Base-by-base conservation (phyloP, 176 grass and related monocot species). In the Elaeis guineensis region DNA sequence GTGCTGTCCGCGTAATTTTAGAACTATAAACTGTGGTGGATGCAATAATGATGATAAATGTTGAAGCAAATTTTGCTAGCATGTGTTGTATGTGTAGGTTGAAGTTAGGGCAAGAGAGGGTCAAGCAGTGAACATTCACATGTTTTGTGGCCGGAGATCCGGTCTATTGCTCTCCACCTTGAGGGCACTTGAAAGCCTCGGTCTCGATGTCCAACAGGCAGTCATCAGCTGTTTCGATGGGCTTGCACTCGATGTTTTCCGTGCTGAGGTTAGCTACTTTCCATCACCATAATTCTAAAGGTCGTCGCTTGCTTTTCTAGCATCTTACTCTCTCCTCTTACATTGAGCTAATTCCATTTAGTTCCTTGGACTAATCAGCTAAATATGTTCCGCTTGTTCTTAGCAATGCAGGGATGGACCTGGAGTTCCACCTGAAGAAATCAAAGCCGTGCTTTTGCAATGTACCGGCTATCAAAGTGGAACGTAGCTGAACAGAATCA, bases 81-180 rank as follows among this genome's bases (percentile, higher is more conserved):
- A 35, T 35, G 7, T 35, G 2, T 35, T 11, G 7, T 35, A 35
- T 62, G 19, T 48, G 19, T 6, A 95, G 90, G 86, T 90, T 11
- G 90, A 90, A 54, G 90, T 95, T 12, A 81, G 72, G 55, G 68
- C 79, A 77, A 78, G 77, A 64, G 79, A 87, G 69, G 83, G 86
- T 24, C 71, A 78, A 49, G 73, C 61, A 6, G 77, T 95, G 25
- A 87, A 90, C 65, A 95, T 95, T 52, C 90, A 90, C 64, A 95
- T 95, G 86, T 87, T 90, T 58, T 95, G 86, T 17, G 57, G 83
- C 2, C 78, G 71, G 1, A 78, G 59, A 64, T 83, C 80, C 12
- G 86, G 73, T 59, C 76, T 95, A 55, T 62, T 90, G 63, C 71
- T 75, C 64, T 75, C 86, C 50, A 83, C 78, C 12, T 65, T 95